Evolutionary conservation across 108 stramenopile species (phyloP), one percentile per base, ranked within the genome.

Genomic region (Pseudonitzschia multistriata): DNA sequence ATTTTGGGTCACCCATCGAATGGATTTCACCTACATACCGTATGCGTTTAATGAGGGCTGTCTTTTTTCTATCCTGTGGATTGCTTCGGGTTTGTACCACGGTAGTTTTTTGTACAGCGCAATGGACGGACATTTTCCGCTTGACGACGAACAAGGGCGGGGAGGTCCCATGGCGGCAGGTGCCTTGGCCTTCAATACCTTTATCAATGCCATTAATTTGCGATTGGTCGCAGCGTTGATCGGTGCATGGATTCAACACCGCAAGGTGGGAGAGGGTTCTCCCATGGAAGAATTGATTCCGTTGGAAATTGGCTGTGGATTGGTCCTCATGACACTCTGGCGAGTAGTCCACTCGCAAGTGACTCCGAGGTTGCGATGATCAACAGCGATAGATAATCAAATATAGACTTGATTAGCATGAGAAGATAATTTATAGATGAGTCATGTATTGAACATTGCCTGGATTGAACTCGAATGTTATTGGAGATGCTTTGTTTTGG

Each of bases 1-100:
- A 30, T 85, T 88, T 49, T 88, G 82, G 80, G 87, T 88, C 2
- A 74, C 77, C 1, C 87, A 88, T 70, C 83, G 87, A 25, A 29
- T 88, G 73, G 49, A 74, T 34, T 66, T 84, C 40, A 28, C 40
- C 0, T 85, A 66, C 50, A 62, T 88, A 5, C 63, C 70, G 10
- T 47, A 55, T 10, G 79, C 84, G 1, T 68, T 88, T 45, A 85
- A 65, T 47, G 87, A 88, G 39, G 87, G 87, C 3, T 78, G 79
- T 27, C 70, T 88, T 45, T 56, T 88, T 39, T 78, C 76, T 27
- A 65, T 85, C 1, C 67, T 80, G 14, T 88, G 87, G 87, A 83
- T 85, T 55, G 24, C 70, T 0, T 54, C 83, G 33, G 87, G 87
- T 30, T 71, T 88, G 27, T 83, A 71, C n/a, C 74, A 81, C 56